Base-by-base conservation (phyloP, 306 rosid genomes). In the Vachellia pachyceras region DNA sequence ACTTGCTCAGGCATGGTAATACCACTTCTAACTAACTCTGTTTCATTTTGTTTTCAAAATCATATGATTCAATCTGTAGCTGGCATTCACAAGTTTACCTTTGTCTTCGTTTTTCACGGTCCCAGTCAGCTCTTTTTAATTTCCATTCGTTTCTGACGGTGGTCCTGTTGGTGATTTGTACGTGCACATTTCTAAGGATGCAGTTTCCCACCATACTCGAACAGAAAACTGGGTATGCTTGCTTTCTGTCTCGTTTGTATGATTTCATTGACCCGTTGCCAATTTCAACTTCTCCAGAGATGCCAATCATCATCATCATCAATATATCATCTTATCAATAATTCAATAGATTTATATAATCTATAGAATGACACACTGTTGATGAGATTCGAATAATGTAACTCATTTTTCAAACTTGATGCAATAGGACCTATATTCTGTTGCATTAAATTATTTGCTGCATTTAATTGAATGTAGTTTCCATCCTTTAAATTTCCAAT, bases 61-160 rank as follows among this genome's bases (percentile, higher is more conserved):
- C 18, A 13, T 70, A 12, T 70, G 12, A 10, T 52, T 55, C 42
- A 69, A 64, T 84, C 17, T 41, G 23, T 47, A 50, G 20, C 37
- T 49, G 81, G 11, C 3, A 14, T 67, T 80, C 3, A 10, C 36
- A 35, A 25, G 14, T 70, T 77, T 1, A 65, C 46, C 22, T 41
- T 52, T 69, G 40, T 58, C 64, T 13, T 17, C 29, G 61, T 41
- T 52, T 61, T 23, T 29, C 22, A 7, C 61, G 67, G 49, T 55
- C 85, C 29, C 87, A 92, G 97, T 92, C 97, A 57, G 97, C 97
- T 68, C 90, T 92, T 60, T 92, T 92, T 86, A 92, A 92, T 82
- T 92, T 92, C 85, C 90, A 90, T 84, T 92, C 97, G 33, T 92
- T 92, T 83, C 80, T 92, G 84, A 90, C 92, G 84, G 97, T 92